These are phyloP conservation scores for Typha latifolia DNA, from an alignment of 176 grass and related monocot genomes.

Conservation along the genomic window DNA sequence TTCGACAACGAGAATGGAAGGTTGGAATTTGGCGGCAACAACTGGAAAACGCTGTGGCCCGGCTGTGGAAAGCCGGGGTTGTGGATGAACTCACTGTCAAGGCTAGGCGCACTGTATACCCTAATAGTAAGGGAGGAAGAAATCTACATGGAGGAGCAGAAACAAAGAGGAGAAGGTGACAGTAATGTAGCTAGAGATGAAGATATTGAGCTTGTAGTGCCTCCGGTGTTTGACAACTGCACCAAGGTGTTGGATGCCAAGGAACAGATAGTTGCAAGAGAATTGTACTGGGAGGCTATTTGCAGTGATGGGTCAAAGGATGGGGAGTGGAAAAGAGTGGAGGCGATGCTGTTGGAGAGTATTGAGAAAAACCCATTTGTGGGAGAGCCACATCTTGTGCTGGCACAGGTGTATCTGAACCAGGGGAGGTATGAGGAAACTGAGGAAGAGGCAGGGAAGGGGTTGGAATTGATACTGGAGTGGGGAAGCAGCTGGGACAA, in stretches of 20 bases:
- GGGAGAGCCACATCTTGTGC: slow-evolving; percentile 52
- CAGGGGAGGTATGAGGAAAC: slow-evolving; percentile 41
- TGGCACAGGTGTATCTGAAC: slow-evolving; percentile 59
- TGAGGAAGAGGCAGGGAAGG: slow-evolving; percentile 20
- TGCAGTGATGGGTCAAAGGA: not conserved
- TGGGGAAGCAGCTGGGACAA: slow-evolving; percentile 93
- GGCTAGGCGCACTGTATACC: slow-evolving; percentile 40
- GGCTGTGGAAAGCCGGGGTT: slow-evolving; percentile 58
- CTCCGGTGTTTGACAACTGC: slow-evolving; percentile 59
- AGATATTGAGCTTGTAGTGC: slow-evolving; percentile 39
- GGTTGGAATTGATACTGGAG: slow-evolving; percentile 51
- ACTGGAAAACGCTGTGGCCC: slow-evolving; percentile 55
- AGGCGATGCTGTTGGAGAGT: slow-evolving; percentile 45
- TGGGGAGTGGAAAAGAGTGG: slow-evolving; percentile 9
- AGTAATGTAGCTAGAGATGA: slow-evolving; percentile 10
- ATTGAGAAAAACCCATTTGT: slow-evolving; percentile 52
- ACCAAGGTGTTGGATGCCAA: slow-evolving; percentile 37
- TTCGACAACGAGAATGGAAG: slow-evolving; percentile 48
- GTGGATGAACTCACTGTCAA: slow-evolving; percentile 57
- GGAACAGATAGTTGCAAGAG: slow-evolving; percentile 45
- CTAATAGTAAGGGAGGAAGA: slow-evolving; percentile 47
- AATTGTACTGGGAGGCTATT: slow-evolving; percentile 70
- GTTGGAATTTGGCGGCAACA: slow-evolving; percentile 40
- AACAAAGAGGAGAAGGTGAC: slow-evolving; percentile 7
- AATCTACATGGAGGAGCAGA: slow-evolving; percentile 36